Base-by-base conservation (phyloP, 768 basidiomycete species). In the Boletus rubescentipes region DNA sequence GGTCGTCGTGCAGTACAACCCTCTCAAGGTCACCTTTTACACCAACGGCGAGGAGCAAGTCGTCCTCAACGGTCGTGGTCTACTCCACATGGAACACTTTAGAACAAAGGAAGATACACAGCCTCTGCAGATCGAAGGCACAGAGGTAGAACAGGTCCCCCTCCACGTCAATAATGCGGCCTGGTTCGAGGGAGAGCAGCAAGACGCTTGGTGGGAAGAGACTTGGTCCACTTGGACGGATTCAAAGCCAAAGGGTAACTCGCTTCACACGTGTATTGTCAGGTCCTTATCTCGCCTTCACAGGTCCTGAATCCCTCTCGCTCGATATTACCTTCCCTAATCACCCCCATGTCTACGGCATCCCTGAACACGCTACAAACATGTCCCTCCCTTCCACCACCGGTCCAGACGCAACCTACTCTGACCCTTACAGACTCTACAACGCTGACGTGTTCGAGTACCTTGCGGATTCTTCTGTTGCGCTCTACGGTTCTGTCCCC, bases 61-160 rank as follows among this genome's bases (percentile, higher is more conserved):
- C 45, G 86, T 93, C 9, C 71, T 99, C 34, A 99, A 99, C 63
- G 93, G 91, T 2, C 80, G 85, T 37, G 91, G 91, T 2, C 78
- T 99, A 30, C 76, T 99, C 58, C 95, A 98, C 61, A 95, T 99
- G 96, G 97, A 99, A 67, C 97, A 98, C 71, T 98, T 95, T 79
- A 89, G 91, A 62, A 78, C 77, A 20, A 85, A 87, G 65, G 70
- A 72, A 49, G 65, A 56, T 1, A 78, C 77, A 29, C 70, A 75
- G 11, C 72, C 80, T 26, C 74, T 73, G 20, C 75, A 71, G 57
- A 68, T 65, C 16, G 58, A 64, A 14, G 75, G 73, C 39, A 69
- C 73, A 18, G 75, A 76, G 44, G 69, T 71, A 15, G 74, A 77
- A 58, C 86, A 89, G 64, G 74, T 70, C 4, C 81, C 83, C 2